These are phyloP conservation scores for Trypanosoma theileri DNA, from an alignment of 208 protist genomes.

Conservation along the genomic window DNA sequence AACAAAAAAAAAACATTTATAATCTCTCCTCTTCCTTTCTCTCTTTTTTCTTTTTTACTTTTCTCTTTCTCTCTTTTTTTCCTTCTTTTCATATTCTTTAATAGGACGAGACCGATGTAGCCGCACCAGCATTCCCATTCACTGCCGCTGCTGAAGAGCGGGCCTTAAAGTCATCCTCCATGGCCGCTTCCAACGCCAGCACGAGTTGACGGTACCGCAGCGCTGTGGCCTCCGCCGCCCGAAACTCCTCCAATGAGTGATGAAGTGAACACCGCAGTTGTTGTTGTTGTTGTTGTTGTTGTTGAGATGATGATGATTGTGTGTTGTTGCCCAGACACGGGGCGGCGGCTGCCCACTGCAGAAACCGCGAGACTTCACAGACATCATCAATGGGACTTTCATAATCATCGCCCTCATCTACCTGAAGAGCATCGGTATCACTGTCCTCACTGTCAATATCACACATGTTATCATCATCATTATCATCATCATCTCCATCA, in stretches of 20 bases:
- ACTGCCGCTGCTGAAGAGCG: conserved; percentile 26
- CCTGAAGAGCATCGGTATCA: conserved; percentile 22
- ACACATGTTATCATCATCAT: conserved; percentile 11
- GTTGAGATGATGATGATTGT: too few species aligned
- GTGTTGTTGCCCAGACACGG: neutral
- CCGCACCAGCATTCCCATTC: too few species aligned
- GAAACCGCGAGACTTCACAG: conserved; percentile 75
- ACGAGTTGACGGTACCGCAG: conserved; percentile 50
- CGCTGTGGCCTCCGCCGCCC: conserved; percentile 42
- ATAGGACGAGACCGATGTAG: neutral
- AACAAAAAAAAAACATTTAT: conserved; percentile 7
- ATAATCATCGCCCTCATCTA: conserved; percentile 86
- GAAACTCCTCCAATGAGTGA: conserved; percentile 43
- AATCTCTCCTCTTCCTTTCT: neutral
- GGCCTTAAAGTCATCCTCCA: conserved; percentile 46
- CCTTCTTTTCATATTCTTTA: neutral
- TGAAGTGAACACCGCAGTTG: conserved; percentile 24
- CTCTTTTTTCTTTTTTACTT: neutral
- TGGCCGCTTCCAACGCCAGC: conserved; percentile 50
- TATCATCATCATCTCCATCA: conserved; percentile 36
- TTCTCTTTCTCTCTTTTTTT: neutral
- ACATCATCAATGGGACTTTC: conserved; percentile 86
- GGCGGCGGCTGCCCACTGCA: conserved; percentile 22
- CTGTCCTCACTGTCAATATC: neutral
- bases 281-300: neutral